Percentiles rank a stretch among this genome's conserved stretches.
These are phyloP conservation scores for Colletotrichum chrysophilum DNA, from an alignment of 2,329 filamentous ascomycete genomes.

Conservation along the genomic window DNA sequence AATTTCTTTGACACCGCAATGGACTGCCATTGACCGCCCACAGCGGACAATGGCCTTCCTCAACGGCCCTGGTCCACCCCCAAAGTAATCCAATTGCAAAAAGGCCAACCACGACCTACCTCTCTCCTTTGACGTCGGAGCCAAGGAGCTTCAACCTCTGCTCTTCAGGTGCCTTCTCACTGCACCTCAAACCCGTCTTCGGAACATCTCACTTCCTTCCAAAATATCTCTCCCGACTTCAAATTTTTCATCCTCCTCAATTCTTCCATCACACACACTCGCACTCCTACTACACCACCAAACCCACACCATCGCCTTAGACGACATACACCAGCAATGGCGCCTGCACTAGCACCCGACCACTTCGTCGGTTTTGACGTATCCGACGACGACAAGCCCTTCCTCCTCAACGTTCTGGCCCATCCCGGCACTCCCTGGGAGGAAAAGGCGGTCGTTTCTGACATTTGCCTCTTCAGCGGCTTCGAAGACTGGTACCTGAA, in stretches of 20 bases:
- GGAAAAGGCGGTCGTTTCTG: constrained; percentile 32
- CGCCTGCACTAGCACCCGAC: constrained; percentile 1
- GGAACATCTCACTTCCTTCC: constrained; percentile 3
- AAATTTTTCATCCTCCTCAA: neutral
- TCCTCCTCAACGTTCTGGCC: constrained; percentile 35
- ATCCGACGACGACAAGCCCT: constrained; percentile 31
- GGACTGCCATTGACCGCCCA: constrained; percentile 9
- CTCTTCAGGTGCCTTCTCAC: neutral
- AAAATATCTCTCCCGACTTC: neutral
- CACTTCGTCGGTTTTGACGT: constrained; percentile 36
- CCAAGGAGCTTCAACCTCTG: neutral
- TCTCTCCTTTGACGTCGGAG: neutral
- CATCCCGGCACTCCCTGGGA: constrained; percentile 26
- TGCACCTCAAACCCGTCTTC: neutral
- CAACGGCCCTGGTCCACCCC: neutral
- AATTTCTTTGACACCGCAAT: constrained; percentile 1
- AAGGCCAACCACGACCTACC: neutral
- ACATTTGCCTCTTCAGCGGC: constrained; percentile 35
- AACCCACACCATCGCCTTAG: neutral
- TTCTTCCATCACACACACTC: neutral
- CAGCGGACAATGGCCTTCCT: constrained; percentile 6
- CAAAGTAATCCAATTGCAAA: neutral
- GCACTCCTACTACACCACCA: neutral
- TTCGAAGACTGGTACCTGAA: constrained; percentile 38
- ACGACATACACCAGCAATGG: constrained; percentile 6